Evolutionary conservation across 176 grass and related monocot species (phyloP).

Genomic region (Pharus latifolius): DNA sequence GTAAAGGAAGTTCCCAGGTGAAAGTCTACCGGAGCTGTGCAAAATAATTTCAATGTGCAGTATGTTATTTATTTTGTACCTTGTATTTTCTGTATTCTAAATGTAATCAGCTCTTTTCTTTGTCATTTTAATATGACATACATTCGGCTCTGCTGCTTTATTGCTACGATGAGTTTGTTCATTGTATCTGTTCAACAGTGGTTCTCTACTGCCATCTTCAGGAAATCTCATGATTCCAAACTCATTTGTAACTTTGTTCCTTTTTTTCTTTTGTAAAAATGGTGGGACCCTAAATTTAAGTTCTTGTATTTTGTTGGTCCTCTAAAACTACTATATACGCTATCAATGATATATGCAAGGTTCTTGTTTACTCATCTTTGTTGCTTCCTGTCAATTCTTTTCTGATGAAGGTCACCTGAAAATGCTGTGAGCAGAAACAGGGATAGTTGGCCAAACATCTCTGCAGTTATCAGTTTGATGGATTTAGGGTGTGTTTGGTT

Average conservation of each 20-base stretch:
- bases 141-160: neutral
- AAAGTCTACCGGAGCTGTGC: constrained; percentile 19
- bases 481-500: too few relatives aligned
- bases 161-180: constrained; percentile 17
- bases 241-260: neutral
- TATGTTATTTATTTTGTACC: constrained; percentile 34
- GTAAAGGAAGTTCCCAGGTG: constrained; percentile 62
- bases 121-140: constrained; percentile 11
- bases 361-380: neutral
- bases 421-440: neutral
- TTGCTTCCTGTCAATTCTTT: neutral
- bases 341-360: neutral
- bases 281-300: too few relatives aligned
- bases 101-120: constrained; percentile 16
- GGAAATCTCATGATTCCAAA: neutral
- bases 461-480: neutral
- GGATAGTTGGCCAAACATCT: neutral
- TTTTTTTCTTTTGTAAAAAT: neutral
- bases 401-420: neutral
- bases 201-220: neutral
- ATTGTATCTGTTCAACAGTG: neutral
- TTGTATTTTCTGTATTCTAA: constrained; percentile 42
- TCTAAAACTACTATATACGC: neutral
- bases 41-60: constrained; percentile 21
- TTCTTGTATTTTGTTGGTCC: too few relatives aligned